These are phyloP conservation scores for Cladophialophora carrionii DNA, from an alignment of 2,329 filamentous ascomycete species.

Conservation along the genomic window DNA sequence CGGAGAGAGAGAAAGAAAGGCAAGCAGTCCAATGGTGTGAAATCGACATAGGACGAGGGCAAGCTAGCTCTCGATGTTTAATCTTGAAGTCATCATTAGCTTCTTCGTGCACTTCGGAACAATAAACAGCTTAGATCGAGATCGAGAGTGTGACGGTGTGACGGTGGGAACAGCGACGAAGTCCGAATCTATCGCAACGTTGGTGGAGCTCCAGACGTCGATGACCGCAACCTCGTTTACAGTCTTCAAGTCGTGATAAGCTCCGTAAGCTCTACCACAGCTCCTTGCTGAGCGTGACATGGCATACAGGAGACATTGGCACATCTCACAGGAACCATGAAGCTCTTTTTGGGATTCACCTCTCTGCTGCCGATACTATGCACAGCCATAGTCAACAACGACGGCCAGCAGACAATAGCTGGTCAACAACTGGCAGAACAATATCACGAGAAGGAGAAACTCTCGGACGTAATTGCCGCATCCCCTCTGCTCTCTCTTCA, in stretches of 20 bases:
- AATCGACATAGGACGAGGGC: not conserved
- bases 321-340: not conserved
- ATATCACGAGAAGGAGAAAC: conserved; percentile 22
- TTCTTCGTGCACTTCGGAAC: not conserved
- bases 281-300: not conserved
- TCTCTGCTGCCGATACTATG: not conserved
- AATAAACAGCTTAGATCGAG: not conserved
- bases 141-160: not conserved
- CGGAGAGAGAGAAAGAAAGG: conserved; percentile 58
- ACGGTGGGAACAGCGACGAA: not conserved
- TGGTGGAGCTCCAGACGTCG: not conserved
- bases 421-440: not conserved
- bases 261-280: not conserved
- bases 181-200: not conserved
- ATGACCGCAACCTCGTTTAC: not conserved
- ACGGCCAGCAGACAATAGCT: conserved; percentile 2
- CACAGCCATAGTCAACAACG: not conserved
- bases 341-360: not conserved
- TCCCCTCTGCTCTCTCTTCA: conserved; percentile 70
- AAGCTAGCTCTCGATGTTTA: not conserved
- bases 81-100: not conserved
- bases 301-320: not conserved
- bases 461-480: conserved; percentile 46
- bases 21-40: conserved; percentile 44
- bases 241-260: not conserved